These are phyloP conservation scores for Scleroderma bovista DNA, from an alignment of 768 basidiomycete species.

Conservation along the genomic window DNA sequence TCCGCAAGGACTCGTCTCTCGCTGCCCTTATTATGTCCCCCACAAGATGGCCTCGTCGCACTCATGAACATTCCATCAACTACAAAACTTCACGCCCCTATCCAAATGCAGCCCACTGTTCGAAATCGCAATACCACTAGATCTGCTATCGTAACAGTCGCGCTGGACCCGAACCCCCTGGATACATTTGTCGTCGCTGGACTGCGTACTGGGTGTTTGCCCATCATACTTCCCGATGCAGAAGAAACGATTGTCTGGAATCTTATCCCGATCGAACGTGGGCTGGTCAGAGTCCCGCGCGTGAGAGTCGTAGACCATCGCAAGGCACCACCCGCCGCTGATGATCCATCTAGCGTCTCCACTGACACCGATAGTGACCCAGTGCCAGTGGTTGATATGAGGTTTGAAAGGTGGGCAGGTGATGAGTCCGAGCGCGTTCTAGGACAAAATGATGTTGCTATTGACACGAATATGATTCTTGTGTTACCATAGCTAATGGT, in stretches of 20 bases:
- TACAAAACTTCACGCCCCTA: conserved; percentile 58
- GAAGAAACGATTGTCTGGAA: conserved; percentile 66
- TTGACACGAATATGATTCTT: no score
- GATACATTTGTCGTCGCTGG: conserved; percentile 85
- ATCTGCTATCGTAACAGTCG: conserved; percentile 64
- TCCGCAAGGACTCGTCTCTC: conserved; percentile 44
- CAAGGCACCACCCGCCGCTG: conserved; percentile 27
- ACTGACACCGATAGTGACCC: conserved; percentile 38
- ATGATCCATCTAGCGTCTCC: conserved; percentile 23
- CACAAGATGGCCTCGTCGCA: conserved; percentile 59
- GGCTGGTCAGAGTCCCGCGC: conserved; percentile 54
- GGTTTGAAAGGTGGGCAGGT: conserved; percentile 27
- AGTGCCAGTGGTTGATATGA: conserved; percentile 51
- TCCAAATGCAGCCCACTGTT: conserved; percentile 50
- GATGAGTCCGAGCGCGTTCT: no score
- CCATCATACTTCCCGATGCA: conserved; percentile 66
- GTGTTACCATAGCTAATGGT: no score
- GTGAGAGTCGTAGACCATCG: conserved; percentile 56
- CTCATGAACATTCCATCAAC: conserved; percentile 57
- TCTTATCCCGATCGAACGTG: conserved; percentile 71
- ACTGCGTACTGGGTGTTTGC: conserved; percentile 56
- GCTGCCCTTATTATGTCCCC: conserved; percentile 60
- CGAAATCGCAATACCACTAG: conserved; percentile 62
- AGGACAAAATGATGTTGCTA: no score
- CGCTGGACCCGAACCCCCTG: conserved; percentile 61